A percentile compares a stretch with the other conserved stretches of the same genome.
phyloP scores from a whole-genome alignment of 2,329 filamentous ascomycete genomes.

The Ophiosphaerella korrae region DNA sequence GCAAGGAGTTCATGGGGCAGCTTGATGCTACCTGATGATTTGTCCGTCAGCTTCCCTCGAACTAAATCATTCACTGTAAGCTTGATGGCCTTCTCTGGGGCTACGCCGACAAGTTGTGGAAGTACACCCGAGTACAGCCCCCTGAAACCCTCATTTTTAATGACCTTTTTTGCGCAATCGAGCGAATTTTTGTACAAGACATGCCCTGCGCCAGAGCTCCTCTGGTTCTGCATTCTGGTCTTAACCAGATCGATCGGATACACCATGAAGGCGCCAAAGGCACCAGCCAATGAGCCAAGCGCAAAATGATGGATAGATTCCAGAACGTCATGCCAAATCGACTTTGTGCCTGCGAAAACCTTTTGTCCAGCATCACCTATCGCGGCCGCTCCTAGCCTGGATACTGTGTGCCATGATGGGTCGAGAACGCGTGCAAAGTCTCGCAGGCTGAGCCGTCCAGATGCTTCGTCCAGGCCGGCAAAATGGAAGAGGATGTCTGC shows the following conservation, averaged over 20 bases:
- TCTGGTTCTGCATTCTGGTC: slow-evolving; percentile 97
- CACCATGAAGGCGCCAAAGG: slow-evolving; percentile 98
- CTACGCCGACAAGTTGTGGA: slow-evolving; percentile 94
- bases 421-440: slow-evolving; percentile 97
- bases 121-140: slow-evolving; percentile 94
- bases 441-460: slow-evolving; percentile 76
- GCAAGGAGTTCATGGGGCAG: slow-evolving; percentile 77
- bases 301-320: slow-evolving; percentile 89
- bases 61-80: slow-evolving; percentile 97
- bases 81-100: slow-evolving; percentile 99
- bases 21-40: slow-evolving; percentile 74
- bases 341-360: slow-evolving; percentile 60
- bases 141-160: slow-evolving; percentile 86
- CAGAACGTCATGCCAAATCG: slow-evolving; percentile 66
- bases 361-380: slow-evolving; percentile 55
- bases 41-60: slow-evolving; percentile 74
- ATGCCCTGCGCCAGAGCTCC: slow-evolving; percentile 76
- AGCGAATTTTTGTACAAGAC: slow-evolving; percentile 95
- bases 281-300: slow-evolving; percentile 87
- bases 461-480: slow-evolving; percentile 87
- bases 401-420: slow-evolving; percentile 80
- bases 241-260: slow-evolving; percentile 99
- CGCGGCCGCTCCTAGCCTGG: slow-evolving; percentile 58
- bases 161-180: slow-evolving; percentile 91
- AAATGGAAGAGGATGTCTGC: slow-evolving; percentile 99